Evolutionary conservation across 495 filamentous ascomycete genomes (phyloP), one percentile per base, ranked within the genome.

Genomic region (Cairneyella variabilis): DNA sequence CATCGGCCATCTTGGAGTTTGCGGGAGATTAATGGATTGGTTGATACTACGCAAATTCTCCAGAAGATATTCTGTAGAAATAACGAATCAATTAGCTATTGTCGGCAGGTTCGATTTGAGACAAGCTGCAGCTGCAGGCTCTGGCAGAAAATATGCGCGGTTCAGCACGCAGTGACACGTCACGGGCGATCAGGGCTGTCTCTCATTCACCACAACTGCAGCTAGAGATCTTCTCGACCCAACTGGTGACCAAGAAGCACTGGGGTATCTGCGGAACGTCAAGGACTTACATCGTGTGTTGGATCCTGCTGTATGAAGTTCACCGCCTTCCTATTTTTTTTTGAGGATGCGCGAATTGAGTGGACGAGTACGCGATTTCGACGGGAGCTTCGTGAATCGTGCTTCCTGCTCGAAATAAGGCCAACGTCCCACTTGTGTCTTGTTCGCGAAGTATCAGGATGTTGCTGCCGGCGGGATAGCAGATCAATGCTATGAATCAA

Each of bases 1-100:
- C 57, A n/a, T 64, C 61, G 32, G 57, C 54, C 61, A 64, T 64
- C 25, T 53, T 54, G 52, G 14, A 18, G 10, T 6, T 56, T n/a
- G 56, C 32, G 14, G 21, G 26, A 47, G 41, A 6, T 21, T 42
- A 36, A 43, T 36, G 36, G 26, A 17, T 48, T 4, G 23, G 23
- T 25, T 37, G 32, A 16, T 26, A 11, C 37, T 17, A 18, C 23
- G 17, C 5, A 48, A 9, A 47, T 27, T 34, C 44, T 47, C 16
- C 4, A 2, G 21, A 32, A 32, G n/a, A 20, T 50, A 17, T 17
- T 23, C 17, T 21, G 30, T 50, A 34, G 23, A 37, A 22, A 30
- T 10, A 38, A 37, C 14, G 1, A 27, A 51, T 28, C 21, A 20
- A 42, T 51, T 51, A 51, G 48, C 37, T 23, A 3, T 22, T 23